Evolutionary conservation across 169 alveolate genomes (phyloP), one percentile per base, ranked within the genome.

Genomic region (Eimeria mitis): DNA sequence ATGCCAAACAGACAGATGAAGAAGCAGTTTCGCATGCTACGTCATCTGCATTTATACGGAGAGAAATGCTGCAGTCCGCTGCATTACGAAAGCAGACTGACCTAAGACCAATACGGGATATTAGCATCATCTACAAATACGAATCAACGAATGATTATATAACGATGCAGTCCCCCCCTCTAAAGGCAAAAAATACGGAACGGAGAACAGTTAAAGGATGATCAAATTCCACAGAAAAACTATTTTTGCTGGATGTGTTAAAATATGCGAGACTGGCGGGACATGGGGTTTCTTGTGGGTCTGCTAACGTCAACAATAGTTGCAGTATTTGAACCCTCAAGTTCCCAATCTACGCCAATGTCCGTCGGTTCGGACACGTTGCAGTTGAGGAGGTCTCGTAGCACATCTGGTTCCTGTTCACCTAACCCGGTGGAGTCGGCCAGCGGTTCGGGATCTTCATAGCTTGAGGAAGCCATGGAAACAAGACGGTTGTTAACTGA

Each of bases 331-430:
- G 83, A 59, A 71, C 83, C 78, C 61, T 87, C 92, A 40, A 71
- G 65, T 16, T 87, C 92, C 92, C 92, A 87, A 21, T 87, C 92
- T 37, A 87, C 92, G 23, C 92, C 92, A 21, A 83, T 63, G 61
- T 37, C 92, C 31, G 34, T 25, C 31, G 81, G 83, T 42, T 34
- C 78, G 28, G 92, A 87, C 54, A 87, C 79, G 81, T 49, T 56
- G 68, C 92, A 87, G 81, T 87, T 87, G n/a, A 87, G 81, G 59
- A 87, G 92, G 81, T 87, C 92, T 87, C 92, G 44, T 31, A 87
- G 92, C 4, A 76, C 92, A 63, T 87, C 92, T 40, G 92, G 81
- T 63, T 87, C 92, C 25, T 83, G 90, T 19, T 52, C 71, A 56
- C 9, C 75, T 37, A 34, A 16, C 37, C 16, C 75, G 34, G 31